phyloP scores from a whole-genome alignment of 106 monocot species.

The Iris macrosiphon region DNA sequence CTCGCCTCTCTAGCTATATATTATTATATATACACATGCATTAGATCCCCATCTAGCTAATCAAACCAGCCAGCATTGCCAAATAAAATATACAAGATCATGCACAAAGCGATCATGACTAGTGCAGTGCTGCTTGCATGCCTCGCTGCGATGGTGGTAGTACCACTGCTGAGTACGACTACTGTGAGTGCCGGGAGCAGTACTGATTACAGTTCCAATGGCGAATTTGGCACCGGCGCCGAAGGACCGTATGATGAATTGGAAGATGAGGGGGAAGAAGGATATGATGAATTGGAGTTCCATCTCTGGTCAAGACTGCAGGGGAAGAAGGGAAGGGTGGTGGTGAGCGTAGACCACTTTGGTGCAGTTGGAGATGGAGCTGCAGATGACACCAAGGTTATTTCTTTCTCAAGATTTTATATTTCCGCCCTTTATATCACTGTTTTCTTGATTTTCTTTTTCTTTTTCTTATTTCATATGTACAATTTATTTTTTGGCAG shows the following conservation, averaged over 20 bases:
- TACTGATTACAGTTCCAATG: no score
- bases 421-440: not conserved
- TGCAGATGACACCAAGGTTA: slow-evolving; percentile 87
- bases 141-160: not conserved
- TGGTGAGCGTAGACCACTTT: slow-evolving; percentile 81
- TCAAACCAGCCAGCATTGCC: not conserved
- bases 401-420: no score
- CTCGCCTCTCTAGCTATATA: no score
- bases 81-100: not conserved
- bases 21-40: not conserved
- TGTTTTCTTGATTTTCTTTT: not conserved
- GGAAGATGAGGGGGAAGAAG: slow-evolving; percentile 3
- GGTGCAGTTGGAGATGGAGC: slow-evolving; percentile 89
- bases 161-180: not conserved
- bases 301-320: no score
- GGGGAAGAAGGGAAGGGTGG: slow-evolving; percentile 32
- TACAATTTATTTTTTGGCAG: no score
- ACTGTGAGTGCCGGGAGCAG: not conserved
- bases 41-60: no score
- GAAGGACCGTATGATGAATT: no score
- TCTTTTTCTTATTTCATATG: not conserved
- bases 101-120: no score
- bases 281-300: not conserved
- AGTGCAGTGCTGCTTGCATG: no score
- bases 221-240: no score